A percentile compares a stretch with the other conserved stretches of the same genome.
Conservation (phyloP, 2,329 filamentous ascomycete species). For the Xenoacremonium recifei region DNA sequence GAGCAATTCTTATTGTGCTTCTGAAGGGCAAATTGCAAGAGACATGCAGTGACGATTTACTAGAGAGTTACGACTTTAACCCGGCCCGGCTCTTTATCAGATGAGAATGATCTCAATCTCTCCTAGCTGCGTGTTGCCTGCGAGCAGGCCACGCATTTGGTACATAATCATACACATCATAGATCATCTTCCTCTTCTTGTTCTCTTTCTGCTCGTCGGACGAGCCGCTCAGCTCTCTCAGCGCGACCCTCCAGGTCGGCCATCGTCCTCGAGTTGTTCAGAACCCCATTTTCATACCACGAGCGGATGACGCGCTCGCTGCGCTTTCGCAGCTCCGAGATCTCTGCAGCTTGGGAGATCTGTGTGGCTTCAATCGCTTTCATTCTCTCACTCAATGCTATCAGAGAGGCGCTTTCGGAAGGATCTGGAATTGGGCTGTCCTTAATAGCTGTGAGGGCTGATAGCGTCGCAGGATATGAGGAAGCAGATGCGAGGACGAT, state of each 20-base stretch:
- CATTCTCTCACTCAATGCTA: conserved; percentile 60
- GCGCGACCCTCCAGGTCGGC: conserved; percentile 70
- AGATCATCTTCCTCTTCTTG: conserved; percentile 23
- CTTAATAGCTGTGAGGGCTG: conserved; percentile 54
- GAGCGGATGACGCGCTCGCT: conserved; percentile 62
- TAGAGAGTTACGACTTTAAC: too few relatives aligned
- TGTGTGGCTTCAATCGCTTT: conserved; percentile 60
- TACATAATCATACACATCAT: conserved; percentile 11
- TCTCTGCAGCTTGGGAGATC: conserved; percentile 58
- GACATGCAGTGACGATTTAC: too few relatives aligned
- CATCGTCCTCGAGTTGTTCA: conserved; percentile 67
- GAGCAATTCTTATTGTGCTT: too few relatives aligned
- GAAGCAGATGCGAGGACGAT: conserved; percentile 57
- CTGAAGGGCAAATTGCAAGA: too few relatives aligned
- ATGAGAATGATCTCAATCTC: too few relatives aligned
- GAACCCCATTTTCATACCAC: conserved; percentile 73
- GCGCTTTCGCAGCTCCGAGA: conserved; percentile 60
- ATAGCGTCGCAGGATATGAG: conserved; percentile 54
- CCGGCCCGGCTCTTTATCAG: too few relatives aligned
- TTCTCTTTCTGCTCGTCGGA: conserved; percentile 60
- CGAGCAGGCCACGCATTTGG: too few relatives aligned
- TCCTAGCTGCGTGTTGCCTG: too few relatives aligned
- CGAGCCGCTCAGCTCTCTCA: conserved; percentile 60
- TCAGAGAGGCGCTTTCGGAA: conserved; percentile 53
- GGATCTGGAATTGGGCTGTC: conserved; percentile 58